A percentile compares a stretch with the other conserved stretches of the same genome.
Conservation (phyloP, 2,329 filamentous ascomycete genomes). For the Exophiala lecanii-corni region DNA sequence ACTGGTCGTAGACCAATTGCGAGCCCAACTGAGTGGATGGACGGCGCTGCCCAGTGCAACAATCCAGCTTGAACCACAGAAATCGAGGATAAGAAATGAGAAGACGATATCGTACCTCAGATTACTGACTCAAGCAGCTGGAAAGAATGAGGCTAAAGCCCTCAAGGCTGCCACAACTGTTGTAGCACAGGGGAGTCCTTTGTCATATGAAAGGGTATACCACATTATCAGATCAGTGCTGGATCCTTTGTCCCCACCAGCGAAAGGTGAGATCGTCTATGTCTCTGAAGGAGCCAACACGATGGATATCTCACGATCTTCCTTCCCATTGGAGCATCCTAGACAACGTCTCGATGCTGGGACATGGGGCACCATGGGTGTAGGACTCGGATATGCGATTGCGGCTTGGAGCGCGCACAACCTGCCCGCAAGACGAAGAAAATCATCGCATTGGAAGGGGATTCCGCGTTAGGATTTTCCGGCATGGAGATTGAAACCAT, state of each 20-base stretch:
- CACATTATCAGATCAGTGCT: conserved; percentile 49
- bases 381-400: conserved; percentile 54
- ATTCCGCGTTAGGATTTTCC: conserved; percentile 54
- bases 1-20: conserved; percentile 46
- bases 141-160: conserved; percentile 47
- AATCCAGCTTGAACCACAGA: conserved; percentile 28
- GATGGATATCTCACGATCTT: conserved; percentile 56
- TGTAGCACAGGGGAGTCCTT: conserved; percentile 34
- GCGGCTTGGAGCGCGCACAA: conserved; percentile 56
- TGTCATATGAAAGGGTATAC: conserved; percentile 50
- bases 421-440: conserved; percentile 44
- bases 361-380: conserved; percentile 57
- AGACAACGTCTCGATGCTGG: conserved; percentile 55
- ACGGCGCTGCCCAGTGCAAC: conserved; percentile 35
- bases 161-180: conserved; percentile 38
- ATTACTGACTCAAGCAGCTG: conserved; percentile 29
- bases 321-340: conserved; percentile 51
- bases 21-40: conserved; percentile 41
- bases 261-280: conserved; percentile 49
- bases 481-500: conserved; percentile 55
- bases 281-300: conserved; percentile 57
- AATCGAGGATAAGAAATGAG: conserved; percentile 20
- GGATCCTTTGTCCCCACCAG: conserved; percentile 41
- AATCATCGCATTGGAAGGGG: conserved; percentile 53
- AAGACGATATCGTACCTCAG: conserved; percentile 28